Percentiles rank a stretch among this genome's conserved stretches.
phyloP scores from a whole-genome alignment of 495 filamentous ascomycete species.

The Ramalina intermedia region DNA sequence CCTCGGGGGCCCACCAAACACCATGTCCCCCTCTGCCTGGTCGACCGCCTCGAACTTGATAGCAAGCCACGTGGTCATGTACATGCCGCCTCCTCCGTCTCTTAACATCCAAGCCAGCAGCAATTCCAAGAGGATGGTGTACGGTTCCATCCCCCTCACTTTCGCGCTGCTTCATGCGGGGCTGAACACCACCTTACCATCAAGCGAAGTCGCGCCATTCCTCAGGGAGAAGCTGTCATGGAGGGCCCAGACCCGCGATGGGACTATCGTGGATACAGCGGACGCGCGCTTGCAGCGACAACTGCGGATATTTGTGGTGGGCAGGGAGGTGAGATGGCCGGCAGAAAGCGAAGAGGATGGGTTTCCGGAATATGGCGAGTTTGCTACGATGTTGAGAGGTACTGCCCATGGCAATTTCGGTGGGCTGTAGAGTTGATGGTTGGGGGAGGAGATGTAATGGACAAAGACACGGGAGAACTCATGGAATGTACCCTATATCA shows the following conservation, averaged over 20 bases:
- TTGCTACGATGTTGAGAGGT: too few relatives aligned
- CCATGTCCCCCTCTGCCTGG: slow-evolving; percentile 25
- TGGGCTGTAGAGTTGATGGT: too few relatives aligned
- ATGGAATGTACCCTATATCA: too few relatives aligned
- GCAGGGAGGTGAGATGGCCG: slow-evolving; percentile 2
- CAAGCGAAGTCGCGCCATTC: slow-evolving; percentile 26
- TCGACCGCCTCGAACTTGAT: slow-evolving; percentile 29
- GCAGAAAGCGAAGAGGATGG: slow-evolving; percentile 6
- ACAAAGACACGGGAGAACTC: too few relatives aligned
- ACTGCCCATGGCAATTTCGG: too few relatives aligned
- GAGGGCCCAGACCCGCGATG: slow-evolving; percentile 11
- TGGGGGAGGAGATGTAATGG: too few relatives aligned
- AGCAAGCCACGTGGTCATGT: slow-evolving; percentile 19
- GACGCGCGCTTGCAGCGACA: neutral
- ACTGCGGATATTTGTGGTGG: slow-evolving; percentile 9
- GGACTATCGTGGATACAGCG: neutral
- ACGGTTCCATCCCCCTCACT: slow-evolving; percentile 43
- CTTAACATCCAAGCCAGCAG: neutral
- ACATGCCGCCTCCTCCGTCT: neutral
- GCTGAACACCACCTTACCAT: slow-evolving; percentile 26
- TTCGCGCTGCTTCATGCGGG: slow-evolving; percentile 29
- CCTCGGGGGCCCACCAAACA: slow-evolving; percentile 30
- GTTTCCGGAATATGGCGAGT: slow-evolving; percentile 10
- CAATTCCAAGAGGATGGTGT: neutral
- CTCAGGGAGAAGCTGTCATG: slow-evolving; percentile 30